Percentiles rank a stretch among this genome's conserved stretches.
These are phyloP conservation scores for Cryphonectria japonica DNA, from an alignment of 2,329 filamentous ascomycete genomes.

Conservation along the genomic window DNA sequence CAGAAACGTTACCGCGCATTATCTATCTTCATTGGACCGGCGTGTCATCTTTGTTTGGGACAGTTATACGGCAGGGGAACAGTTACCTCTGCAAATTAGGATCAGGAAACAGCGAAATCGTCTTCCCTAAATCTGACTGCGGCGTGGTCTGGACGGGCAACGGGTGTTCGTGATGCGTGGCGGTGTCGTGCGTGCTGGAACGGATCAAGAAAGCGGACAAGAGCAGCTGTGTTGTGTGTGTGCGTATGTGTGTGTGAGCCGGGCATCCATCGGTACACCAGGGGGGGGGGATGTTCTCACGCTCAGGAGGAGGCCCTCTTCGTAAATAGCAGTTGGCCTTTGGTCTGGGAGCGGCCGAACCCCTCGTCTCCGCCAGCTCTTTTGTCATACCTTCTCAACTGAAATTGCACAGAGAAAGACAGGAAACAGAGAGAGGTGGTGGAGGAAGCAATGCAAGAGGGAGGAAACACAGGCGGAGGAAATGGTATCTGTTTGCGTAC, in stretches of 20 bases:
- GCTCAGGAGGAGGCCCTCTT: conserved; percentile 23
- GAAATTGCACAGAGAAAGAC: conserved; percentile 15
- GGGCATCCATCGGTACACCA: conserved; percentile 26
- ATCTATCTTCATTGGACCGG: conserved; percentile 33
- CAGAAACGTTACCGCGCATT: conserved; percentile 28
- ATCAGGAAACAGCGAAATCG: conserved; percentile 32
- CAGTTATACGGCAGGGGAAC: conserved; percentile 30
- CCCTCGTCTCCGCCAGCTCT: conserved; percentile 14
- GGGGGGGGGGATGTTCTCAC: conserved; percentile 15
- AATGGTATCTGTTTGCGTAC: conserved; percentile 24
- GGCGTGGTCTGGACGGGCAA: conserved; percentile 27
- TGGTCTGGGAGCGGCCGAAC: conserved; percentile 6
- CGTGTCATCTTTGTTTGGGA: conserved; percentile 33
- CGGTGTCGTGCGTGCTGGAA: conserved; percentile 24
- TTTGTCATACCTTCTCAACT: conserved; percentile 1
- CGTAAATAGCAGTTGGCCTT: conserved; percentile 27
- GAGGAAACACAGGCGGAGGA: conserved; percentile 6
- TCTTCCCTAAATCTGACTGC: conserved; percentile 30
- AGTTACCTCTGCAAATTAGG: conserved; percentile 30
- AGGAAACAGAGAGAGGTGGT: not conserved
- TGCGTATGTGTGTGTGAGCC: conserved; percentile 24
- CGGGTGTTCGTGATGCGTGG: conserved; percentile 21
- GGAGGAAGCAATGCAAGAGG: not conserved
- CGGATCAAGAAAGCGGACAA: conserved; percentile 28
- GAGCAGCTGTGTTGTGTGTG: conserved; percentile 24